Evolutionary conservation across 2,329 filamentous ascomycete species (phyloP).

Genomic region (Myriosclerotinia scirpicola): DNA sequence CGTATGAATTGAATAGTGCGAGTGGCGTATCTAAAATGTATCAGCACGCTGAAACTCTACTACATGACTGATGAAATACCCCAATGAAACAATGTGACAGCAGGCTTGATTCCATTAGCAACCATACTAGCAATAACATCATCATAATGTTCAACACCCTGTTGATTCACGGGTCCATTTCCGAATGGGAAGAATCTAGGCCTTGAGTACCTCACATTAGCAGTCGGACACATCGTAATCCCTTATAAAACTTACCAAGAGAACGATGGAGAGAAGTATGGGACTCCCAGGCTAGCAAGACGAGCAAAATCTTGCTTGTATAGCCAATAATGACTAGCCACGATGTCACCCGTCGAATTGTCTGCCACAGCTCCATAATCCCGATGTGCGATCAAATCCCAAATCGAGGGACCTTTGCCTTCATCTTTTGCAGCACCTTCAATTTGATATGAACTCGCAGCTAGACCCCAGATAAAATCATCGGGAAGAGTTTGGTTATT

Average conservation of each 20-base stretch:
- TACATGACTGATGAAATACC: slow-evolving; percentile 18
- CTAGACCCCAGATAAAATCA: slow-evolving; percentile 49
- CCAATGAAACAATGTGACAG: slow-evolving; percentile 49
- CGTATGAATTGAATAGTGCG: slow-evolving; percentile 46
- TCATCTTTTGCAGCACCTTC: slow-evolving; percentile 50
- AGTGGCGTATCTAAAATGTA: slow-evolving; percentile 33
- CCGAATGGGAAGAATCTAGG: slow-evolving; percentile 53
- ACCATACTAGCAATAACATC: slow-evolving; percentile 53
- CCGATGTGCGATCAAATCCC: slow-evolving; percentile 44
- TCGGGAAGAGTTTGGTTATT: slow-evolving; percentile 43
- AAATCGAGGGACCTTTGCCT: slow-evolving; percentile 46
- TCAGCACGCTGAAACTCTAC: slow-evolving; percentile 1
- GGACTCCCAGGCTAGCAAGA: slow-evolving; percentile 52
- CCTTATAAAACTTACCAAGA: slow-evolving; percentile 33
- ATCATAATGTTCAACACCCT: slow-evolving; percentile 54
- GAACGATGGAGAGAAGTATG: slow-evolving; percentile 48
- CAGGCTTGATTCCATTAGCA: slow-evolving; percentile 51
- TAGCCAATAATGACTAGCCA: slow-evolving; percentile 53
- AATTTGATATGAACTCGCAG: slow-evolving; percentile 49
- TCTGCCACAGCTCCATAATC: slow-evolving; percentile 38
- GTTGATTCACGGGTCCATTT: slow-evolving; percentile 51
- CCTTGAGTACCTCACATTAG: slow-evolving; percentile 2
- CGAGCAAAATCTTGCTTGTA: slow-evolving; percentile 58
- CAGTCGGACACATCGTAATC: no score
- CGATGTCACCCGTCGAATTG: slow-evolving; percentile 51